Evolutionary conservation across 805 yeast species (phyloP).

Genomic region (Saturnispora zaruensis): DNA sequence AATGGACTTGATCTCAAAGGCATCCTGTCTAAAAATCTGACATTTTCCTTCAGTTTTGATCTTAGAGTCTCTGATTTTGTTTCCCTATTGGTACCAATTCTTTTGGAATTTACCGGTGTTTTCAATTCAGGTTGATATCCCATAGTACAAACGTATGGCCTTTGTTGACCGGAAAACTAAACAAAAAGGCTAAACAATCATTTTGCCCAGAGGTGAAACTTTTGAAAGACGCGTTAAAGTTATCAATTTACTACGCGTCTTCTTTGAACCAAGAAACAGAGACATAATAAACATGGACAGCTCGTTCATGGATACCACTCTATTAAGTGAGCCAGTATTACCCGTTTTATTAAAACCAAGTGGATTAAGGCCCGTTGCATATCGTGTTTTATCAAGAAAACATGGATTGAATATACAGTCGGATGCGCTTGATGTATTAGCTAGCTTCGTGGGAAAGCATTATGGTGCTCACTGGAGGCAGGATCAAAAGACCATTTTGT

Average conservation of each 20-base stretch:
- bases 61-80: neutral
- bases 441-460: slow-evolving; percentile 64
- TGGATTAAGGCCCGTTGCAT: slow-evolving; percentile 84
- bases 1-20: neutral
- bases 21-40: neutral
- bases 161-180: neutral
- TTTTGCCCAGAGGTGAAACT: neutral
- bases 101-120: neutral
- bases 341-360: slow-evolving; percentile 77
- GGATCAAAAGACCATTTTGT: slow-evolving; percentile 48
- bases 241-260: neutral
- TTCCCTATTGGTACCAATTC: neutral
- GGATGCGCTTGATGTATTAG: slow-evolving; percentile 64
- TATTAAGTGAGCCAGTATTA: slow-evolving; percentile 34
- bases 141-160: neutral
- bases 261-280: neutral
- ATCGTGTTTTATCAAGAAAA: slow-evolving; percentile 81
- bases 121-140: neutral
- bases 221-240: slow-evolving; percentile 3
- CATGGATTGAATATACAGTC: slow-evolving; percentile 87
- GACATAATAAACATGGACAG: slow-evolving; percentile 8
- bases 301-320: slow-evolving; percentile 10
- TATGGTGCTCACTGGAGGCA: slow-evolving; percentile 82
- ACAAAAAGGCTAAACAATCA: neutral
- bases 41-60: neutral